Evolutionary conservation across 2,329 filamentous ascomycete genomes (phyloP).

Genomic region (Trichoderma sp.): DNA sequence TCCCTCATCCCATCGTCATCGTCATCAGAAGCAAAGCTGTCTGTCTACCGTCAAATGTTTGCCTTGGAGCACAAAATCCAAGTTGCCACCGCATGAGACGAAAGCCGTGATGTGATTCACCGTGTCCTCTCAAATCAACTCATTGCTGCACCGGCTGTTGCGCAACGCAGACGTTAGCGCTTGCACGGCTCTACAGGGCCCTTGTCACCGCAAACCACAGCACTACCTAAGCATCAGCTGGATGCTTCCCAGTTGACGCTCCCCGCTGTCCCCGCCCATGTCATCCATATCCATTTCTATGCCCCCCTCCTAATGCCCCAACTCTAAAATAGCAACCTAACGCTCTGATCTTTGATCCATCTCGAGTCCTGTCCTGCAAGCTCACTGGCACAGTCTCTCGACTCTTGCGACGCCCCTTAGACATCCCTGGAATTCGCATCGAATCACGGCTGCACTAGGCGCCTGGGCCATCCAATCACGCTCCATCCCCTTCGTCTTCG

Average conservation of each 20-base stretch:
- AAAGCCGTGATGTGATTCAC: neutral
- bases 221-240: neutral
- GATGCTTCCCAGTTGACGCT: neutral
- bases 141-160: neutral
- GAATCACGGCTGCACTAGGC: neutral
- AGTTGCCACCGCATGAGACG: neutral
- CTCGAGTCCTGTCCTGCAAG: neutral
- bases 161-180: neutral
- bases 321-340: neutral
- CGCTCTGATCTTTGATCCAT: neutral
- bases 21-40: neutral
- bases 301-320: neutral
- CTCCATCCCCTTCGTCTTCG: neutral
- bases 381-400: neutral
- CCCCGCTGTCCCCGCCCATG: neutral
- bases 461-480: conserved; percentile 6
- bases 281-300: neutral
- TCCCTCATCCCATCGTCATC: neutral
- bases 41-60: neutral
- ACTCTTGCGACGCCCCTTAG: neutral
- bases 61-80: neutral
- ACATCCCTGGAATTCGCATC: neutral
- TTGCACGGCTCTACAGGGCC: neutral
- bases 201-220: neutral
- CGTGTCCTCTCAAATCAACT: neutral